A percentile compares a stretch with the other conserved stretches of the same genome.
Conservation (phyloP, 768 basidiomycete species). For the Naganishia vaughanmartiniae region DNA sequence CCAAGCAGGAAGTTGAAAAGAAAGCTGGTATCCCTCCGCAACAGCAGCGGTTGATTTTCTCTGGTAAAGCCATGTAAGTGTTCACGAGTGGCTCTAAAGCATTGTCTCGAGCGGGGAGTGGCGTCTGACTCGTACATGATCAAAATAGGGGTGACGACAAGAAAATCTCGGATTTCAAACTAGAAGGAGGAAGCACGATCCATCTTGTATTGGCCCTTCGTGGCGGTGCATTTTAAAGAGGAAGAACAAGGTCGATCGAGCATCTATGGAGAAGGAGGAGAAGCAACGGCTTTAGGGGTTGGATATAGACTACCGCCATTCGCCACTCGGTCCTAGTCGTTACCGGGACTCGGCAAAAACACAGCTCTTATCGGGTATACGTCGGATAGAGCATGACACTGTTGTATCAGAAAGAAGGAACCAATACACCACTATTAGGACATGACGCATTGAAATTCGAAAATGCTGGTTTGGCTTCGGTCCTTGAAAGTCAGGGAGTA, state of each 20-base stretch:
- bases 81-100: slow-evolving; percentile 40
- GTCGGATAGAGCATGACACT: not conserved
- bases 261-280: not conserved
- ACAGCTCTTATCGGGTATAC: not conserved
- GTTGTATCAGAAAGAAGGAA: not conserved
- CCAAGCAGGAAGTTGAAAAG: slow-evolving; percentile 98
- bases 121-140: not conserved
- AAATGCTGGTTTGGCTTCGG: not conserved
- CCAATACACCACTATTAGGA: not conserved
- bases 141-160: slow-evolving; percentile 79
- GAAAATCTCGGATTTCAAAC: slow-evolving; percentile 77
- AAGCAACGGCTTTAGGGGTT: not conserved
- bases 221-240: slow-evolving; percentile 59
- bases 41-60: slow-evolving; percentile 90
- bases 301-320: not conserved
- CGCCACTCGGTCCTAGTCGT: not conserved
- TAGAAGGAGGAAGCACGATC: slow-evolving; percentile 78
- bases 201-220: slow-evolving; percentile 94
- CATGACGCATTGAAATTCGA: not conserved
- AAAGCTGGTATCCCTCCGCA: slow-evolving; percentile 95
- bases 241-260: not conserved
- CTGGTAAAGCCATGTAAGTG: slow-evolving; percentile 83
- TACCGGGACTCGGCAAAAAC: not conserved
- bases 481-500: not conserved
- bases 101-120: not conserved